Percentiles rank a stretch among this genome's conserved stretches.
Conservation (phyloP, 2,329 filamentous ascomycete genomes). For the Talaromyces amestolkiae region DNA sequence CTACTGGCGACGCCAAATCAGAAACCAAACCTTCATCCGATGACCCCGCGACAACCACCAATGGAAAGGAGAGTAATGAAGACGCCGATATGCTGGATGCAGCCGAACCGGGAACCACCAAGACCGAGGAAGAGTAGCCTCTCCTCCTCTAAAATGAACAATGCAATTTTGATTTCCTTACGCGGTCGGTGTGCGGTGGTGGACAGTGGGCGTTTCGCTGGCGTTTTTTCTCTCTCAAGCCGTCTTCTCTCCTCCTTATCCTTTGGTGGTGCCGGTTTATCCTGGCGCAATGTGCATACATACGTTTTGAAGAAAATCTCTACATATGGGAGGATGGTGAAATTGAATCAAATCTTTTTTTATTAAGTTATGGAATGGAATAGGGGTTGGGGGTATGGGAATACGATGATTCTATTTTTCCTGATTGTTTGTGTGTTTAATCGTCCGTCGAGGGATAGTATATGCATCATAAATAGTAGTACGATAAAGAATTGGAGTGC, state of each 20-base stretch:
- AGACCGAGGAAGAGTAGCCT: slow-evolving; percentile 24
- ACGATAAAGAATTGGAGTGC: background rate
- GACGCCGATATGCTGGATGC: slow-evolving; percentile 38
- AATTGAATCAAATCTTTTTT: background rate
- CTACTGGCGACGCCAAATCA: background rate
- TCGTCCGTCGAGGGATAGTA: no score
- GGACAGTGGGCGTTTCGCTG: background rate
- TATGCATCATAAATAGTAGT: background rate
- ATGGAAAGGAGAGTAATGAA: slow-evolving; percentile 23
- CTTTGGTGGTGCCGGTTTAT: background rate
- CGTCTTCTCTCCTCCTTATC: background rate
- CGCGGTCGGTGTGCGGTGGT: background rate
- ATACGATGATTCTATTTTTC: background rate
- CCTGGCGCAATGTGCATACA: background rate
- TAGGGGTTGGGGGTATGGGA: background rate
- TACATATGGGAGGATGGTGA: slow-evolving; percentile 8
- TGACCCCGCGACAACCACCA: background rate
- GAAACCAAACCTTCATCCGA: background rate
- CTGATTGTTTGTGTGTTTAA: background rate
- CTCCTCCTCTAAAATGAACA: slow-evolving; percentile 5
- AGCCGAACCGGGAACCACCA: slow-evolving; percentile 26
- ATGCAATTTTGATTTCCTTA: background rate
- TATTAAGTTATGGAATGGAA: background rate
- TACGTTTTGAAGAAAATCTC: background rate
- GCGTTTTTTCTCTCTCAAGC: slow-evolving; percentile 16